Evolutionary conservation across 495 filamentous ascomycete genomes (phyloP), one percentile per base, ranked within the genome.

Genomic region (Hypoxylon crocopeplum): DNA sequence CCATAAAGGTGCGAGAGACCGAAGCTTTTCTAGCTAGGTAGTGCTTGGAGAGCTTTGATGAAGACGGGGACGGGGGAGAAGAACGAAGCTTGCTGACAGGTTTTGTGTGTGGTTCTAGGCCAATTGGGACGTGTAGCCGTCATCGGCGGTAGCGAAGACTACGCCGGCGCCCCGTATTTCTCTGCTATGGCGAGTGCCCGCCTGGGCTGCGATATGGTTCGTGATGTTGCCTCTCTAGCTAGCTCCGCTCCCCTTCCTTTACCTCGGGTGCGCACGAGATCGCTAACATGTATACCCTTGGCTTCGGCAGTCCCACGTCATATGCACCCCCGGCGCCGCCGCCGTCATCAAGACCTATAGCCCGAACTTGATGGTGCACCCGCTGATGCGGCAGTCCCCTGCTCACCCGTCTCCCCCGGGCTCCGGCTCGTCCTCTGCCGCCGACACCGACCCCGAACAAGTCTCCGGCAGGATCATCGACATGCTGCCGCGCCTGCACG

Each of bases 341-440:
- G 79, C 84, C 72, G 93, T 97, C 37, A 95, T 98, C 69, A 98
- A 98, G 80, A 86, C 90, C 12, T 98, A 98, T 79, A 98, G 95
- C 29, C 94, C 94, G 7, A 97, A 98, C 75, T 78, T 98, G 11
- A 98, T 98, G 95, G 95, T 98, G 11, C 95, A 98, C 70, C 95
- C 94, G 2, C 81, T 96, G 42, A 92, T 98, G 82, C 92, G 93
- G 25, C 91, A 92, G 74, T 79, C 83, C 5, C 71, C 76, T 21
- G 11, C 64, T 1, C 60, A 73, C 30, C 76, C 82, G 10, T 12
- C 64, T 1, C 60, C 73, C 30, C 76, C 82, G 10, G 70, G 75
- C 57, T 59, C 74, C 13, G 15, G 64, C 11, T 55, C 59, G 11
- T 27, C 48, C 27, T 53, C 64, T 66, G 56, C 66, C 64, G 73